Evolutionary conservation across 176 grass and related monocot species (phyloP).

Genomic region (Guadua angustifolia): DNA sequence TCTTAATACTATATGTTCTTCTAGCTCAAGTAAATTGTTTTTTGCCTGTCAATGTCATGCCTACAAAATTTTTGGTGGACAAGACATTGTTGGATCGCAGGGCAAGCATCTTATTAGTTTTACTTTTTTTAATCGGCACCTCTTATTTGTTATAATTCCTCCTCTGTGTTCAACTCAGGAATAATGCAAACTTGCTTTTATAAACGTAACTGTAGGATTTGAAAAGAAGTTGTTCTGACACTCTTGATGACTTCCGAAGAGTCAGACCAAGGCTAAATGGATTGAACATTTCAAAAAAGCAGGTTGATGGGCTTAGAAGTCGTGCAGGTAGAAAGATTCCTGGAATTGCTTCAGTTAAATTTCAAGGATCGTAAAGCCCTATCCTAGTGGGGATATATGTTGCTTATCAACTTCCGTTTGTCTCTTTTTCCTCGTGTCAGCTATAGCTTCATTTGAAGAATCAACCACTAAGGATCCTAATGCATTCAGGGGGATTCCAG

Average conservation of each 20-base stretch:
- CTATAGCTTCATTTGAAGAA: slow-evolving; percentile 7
- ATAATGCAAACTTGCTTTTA: slow-evolving; percentile 8
- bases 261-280: slow-evolving; percentile 42
- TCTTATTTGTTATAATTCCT: neutral
- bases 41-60: neutral
- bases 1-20: neutral
- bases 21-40: neutral
- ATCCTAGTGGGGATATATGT: neutral
- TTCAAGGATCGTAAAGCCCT: neutral
- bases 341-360: neutral
- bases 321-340: neutral
- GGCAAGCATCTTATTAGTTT: neutral
- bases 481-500: slow-evolving; percentile 1
- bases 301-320: slow-evolving; percentile 15
- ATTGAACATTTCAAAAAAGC: slow-evolving; percentile 36
- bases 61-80: neutral
- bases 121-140: neutral
- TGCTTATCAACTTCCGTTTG: neutral
- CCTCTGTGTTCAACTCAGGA: neutral
- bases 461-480: neutral
- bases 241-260: slow-evolving; percentile 44
- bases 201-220: slow-evolving; percentile 33
- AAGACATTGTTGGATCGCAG: neutral
- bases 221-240: slow-evolving; percentile 45
- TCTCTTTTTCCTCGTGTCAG: neutral